Evolutionary conservation across 345 rosid genomes (phyloP).

Genomic region (Citrus australasica): DNA sequence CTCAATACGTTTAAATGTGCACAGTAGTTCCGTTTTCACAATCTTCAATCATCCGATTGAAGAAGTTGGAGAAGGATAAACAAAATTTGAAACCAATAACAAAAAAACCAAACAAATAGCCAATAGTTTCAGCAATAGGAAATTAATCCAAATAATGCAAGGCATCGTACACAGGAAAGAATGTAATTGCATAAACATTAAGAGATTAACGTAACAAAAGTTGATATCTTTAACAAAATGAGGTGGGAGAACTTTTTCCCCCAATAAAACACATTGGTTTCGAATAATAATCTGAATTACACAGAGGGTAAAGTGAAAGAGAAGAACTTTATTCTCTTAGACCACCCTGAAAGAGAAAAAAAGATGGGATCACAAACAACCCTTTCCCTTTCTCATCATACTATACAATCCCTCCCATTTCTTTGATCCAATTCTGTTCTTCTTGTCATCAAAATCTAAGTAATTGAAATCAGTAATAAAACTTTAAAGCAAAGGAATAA

Average conservation of each 20-base stretch:
- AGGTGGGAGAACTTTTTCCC: slow-evolving; percentile 32
- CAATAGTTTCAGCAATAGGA: not conserved
- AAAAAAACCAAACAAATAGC: not conserved
- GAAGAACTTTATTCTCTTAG: slow-evolving; percentile 38
- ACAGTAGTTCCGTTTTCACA: not conserved
- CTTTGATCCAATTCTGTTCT: slow-evolving; percentile 27
- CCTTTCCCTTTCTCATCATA: slow-evolving; percentile 23
- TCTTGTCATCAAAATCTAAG: slow-evolving; percentile 21
- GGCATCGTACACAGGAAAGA: not conserved
- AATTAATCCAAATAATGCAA: slow-evolving; percentile 9
- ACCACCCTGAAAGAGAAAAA: slow-evolving; percentile 24
- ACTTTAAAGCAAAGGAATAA: slow-evolving; percentile 34
- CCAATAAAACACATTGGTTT: slow-evolving; percentile 8
- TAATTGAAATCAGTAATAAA: slow-evolving; percentile 10
- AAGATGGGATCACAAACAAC: slow-evolving; percentile 19
- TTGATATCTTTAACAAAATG: not conserved
- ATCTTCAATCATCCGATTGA: not conserved
- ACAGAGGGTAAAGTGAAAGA: slow-evolving; percentile 34
- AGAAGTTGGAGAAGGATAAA: too few relatives aligned
- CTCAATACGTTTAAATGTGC: not conserved
- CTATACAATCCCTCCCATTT: slow-evolving; percentile 44
- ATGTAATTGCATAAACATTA: not conserved
- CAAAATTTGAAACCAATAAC: not conserved
- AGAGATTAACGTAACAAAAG: not conserved
- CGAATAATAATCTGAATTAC: slow-evolving; percentile 23